Base-by-base conservation (phyloP, 2,329 filamentous ascomycete species). In the Amylocarpus encephaloides region DNA sequence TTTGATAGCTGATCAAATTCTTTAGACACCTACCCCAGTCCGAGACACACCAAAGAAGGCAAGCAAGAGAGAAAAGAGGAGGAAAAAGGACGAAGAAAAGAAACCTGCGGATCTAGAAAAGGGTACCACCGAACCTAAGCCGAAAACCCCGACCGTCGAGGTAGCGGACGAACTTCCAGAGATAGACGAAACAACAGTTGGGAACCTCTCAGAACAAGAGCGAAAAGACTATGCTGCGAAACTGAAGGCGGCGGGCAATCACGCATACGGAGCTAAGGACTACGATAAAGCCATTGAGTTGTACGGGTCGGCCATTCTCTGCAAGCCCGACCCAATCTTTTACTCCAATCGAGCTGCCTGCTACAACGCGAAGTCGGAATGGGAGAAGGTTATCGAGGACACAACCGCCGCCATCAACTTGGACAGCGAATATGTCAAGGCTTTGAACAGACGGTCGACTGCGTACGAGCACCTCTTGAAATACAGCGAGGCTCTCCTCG, bases 271-370 rank as follows among this genome's bases (percentile, higher is more conserved):
- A 54, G 83, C 84, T 60, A 97, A 96, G 73, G 87, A 95, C 65
- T 96, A 96, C 73, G 85, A 89, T 71, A 83, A 82, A 63, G 93
- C 93, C 60, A 98, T 98, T 66, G 86, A 91, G 4, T 82, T 98
- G 33, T 98, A 98, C 73, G 88, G 88, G 59, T 88, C 95, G 73
- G 93, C 93, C 45, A 95, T 98, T 63, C 75, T 97, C 46, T 97
- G 93, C 85, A 95, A 93, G 74, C 86, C 91, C 51, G 93, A 98
- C 66, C 90, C 93, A 30, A 91, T 98, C 68, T 98, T 93, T 78
- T 98, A 94, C 79, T 97, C 93, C 57, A 98, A 98, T 78, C 86
- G 93, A 62, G 93, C 93, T 51, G 93, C 93, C 48, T 98, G 93
- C 78, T 94, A 90, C 75, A 97, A 95, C 68, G 90, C 93, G 59